phyloP scores from a whole-genome alignment of 805 yeast genomes.

The Myxozyma mucilagina region DNA sequence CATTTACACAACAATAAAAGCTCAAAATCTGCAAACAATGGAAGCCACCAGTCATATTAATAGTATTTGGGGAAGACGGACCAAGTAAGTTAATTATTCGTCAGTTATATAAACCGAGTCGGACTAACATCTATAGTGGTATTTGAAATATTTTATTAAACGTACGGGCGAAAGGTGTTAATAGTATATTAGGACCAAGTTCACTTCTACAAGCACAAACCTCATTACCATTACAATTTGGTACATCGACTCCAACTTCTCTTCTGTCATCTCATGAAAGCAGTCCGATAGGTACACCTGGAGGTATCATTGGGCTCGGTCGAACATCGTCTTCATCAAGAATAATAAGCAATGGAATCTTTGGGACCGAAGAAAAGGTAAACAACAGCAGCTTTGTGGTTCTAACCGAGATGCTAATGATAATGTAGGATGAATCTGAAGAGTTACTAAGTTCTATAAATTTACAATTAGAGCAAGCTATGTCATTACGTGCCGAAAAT shows the following conservation, averaged over 20 bases:
- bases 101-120: no score
- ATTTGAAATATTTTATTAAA: not conserved
- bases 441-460: constrained; percentile 4
- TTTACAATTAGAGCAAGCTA: not conserved
- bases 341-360: constrained; percentile 1
- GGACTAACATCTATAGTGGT: not conserved
- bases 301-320: not conserved
- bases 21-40: not conserved
- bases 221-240: constrained; percentile 6
- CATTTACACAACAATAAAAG: not conserved
- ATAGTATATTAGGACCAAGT: constrained; percentile 8
- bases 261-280: constrained; percentile 7
- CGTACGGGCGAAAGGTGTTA: not conserved
- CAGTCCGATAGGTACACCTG: constrained; percentile 4
- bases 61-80: constrained; percentile 18
- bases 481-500: not conserved
- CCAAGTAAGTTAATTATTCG: constrained; percentile 9
- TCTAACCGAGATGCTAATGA: not conserved
- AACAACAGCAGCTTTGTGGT: not conserved
- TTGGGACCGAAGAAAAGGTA: constrained; percentile 12
- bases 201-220: constrained; percentile 8
- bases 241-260: constrained; percentile 6
- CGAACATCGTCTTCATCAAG: constrained; percentile 3
- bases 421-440: constrained; percentile 8
- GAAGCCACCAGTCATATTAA: constrained; percentile 11